Base-by-base conservation (phyloP, 2,329 filamentous ascomycete genomes). In the Alternaria postmessia region DNA sequence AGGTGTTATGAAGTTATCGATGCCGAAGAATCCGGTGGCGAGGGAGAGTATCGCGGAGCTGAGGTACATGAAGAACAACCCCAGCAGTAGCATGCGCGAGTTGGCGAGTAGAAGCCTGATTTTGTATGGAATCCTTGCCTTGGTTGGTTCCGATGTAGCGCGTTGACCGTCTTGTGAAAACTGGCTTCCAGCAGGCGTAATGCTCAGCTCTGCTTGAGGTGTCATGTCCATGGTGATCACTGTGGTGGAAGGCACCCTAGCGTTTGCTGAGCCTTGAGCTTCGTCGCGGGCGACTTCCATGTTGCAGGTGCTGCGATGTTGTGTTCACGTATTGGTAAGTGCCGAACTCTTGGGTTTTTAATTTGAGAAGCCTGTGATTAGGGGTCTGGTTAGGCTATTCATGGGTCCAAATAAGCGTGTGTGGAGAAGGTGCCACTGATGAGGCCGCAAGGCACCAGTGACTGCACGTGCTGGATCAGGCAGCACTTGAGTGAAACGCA, bases 1-100 rank as follows among this genome's bases (percentile, higher is more conserved):
- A 30, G 57, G 44, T 14, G 43, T 38, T 7, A 55, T 34, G 14
- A 54, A 55, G 48, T 52, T 53, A 3, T 53, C 43, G 30, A 62
- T 41, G 5, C 46, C 26, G 7, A 46, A 12, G 0, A 67, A 8
- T 7, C 60, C 61, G 7, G 65, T n/a, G 20, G 41, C 43, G 34
- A 69, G 9, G 16, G 43, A 34, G 7, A 62, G 8, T n/a, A 68
- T 43, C 0, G 59, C 34, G 14, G 62, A 56, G 20, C 47, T 32
- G 30, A 70, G 39, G 32, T 62, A 64, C 4, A 62, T 48, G 2
- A 63, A 5, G 12, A 57, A 66, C 4, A 42, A 20, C 2, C 59
- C 18, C 5, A 70, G 48, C 7, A 49, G 28, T 12, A 64, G 28
- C 30, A 66, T n/a, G 6, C 52, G 61, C 43, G 59, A 43, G 22